Evolutionary conservation across 345 rosid genomes (phyloP).

Genomic region (Euphorbia tirucalli): DNA sequence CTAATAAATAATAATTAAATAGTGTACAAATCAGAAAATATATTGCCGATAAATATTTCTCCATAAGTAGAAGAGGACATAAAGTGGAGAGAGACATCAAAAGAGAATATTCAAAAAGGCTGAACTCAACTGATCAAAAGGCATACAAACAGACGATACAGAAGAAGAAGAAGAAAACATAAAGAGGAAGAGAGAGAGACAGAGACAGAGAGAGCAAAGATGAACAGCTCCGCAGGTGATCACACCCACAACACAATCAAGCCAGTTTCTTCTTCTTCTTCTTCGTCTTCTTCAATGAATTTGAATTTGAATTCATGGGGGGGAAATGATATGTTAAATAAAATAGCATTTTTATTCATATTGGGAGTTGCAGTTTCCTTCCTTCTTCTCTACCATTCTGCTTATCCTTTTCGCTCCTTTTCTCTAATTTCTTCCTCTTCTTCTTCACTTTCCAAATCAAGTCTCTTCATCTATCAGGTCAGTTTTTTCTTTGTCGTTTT

Average conservation of each 20-base stretch:
- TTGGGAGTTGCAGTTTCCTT: constrained; percentile 6
- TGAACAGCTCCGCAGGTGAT: not conserved
- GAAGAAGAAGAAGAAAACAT: too few species aligned
- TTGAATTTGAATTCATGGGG: not conserved
- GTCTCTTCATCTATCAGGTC: not conserved
- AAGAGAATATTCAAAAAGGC: not conserved
- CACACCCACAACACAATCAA: too few species aligned
- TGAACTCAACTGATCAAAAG: not conserved
- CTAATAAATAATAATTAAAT: too few species aligned
- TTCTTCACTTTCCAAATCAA: not conserved
- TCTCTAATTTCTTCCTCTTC: not conserved
- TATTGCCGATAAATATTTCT: too few species aligned
- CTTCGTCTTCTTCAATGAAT: not conserved
- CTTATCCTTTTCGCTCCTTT: not conserved
- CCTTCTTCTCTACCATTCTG: constrained; percentile 4
- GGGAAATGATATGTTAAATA: not conserved
- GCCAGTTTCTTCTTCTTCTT: too few species aligned
- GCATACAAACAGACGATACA: not conserved
- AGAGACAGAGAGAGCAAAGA: not conserved
- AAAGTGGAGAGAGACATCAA: too few species aligned
- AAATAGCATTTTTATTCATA: constrained; percentile 8
- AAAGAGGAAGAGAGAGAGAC: not conserved
- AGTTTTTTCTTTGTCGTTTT: not conserved
- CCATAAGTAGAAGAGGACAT: too few species aligned
- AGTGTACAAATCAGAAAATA: too few species aligned